phyloP scores from a whole-genome alignment of 345 rosid species.

The Citrus sp. region DNA sequence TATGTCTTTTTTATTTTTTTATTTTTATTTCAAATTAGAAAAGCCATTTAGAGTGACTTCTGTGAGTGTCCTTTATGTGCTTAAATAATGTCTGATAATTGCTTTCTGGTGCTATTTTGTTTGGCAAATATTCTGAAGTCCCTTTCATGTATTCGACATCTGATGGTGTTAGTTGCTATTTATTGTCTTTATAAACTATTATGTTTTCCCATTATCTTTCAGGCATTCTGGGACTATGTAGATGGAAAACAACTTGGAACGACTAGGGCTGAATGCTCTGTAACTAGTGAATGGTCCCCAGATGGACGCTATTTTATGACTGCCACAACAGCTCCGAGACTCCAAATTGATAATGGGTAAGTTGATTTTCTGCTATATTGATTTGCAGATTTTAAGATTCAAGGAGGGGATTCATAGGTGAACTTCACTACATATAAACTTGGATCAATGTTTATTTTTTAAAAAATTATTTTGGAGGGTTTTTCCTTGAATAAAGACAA shows the following conservation, averaged over 20 bases:
- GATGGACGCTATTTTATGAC: conserved; percentile 91
- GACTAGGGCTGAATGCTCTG: conserved; percentile 87
- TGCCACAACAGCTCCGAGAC: conserved; percentile 96
- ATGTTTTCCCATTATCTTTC: conserved; percentile 13
- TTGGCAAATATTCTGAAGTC: neutral
- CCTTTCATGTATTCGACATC: neutral
- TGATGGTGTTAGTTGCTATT: neutral
- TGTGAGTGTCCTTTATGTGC: neutral
- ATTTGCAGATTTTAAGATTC: neutral
- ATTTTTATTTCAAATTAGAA: too few species aligned
- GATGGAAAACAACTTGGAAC: conserved; percentile 67
- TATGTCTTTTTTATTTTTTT: too few species aligned
- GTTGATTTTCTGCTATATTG: conserved; percentile 16
- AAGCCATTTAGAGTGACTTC: neutral
- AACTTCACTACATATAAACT: conserved; percentile 1
- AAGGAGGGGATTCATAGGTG: neutral
- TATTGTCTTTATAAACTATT: neutral
- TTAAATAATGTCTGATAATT: neutral
- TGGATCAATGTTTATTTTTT: neutral
- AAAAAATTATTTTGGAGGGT: neutral
- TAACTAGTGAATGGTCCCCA: conserved; percentile 90
- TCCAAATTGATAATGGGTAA: conserved; percentile 93
- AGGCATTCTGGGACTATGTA: conserved; percentile 89
- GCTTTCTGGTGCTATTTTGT: neutral
- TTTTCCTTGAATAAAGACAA: neutral